phyloP scores from a whole-genome alignment of 108 stramenopile genomes.

The Nannochloropsis gaditana region DNA sequence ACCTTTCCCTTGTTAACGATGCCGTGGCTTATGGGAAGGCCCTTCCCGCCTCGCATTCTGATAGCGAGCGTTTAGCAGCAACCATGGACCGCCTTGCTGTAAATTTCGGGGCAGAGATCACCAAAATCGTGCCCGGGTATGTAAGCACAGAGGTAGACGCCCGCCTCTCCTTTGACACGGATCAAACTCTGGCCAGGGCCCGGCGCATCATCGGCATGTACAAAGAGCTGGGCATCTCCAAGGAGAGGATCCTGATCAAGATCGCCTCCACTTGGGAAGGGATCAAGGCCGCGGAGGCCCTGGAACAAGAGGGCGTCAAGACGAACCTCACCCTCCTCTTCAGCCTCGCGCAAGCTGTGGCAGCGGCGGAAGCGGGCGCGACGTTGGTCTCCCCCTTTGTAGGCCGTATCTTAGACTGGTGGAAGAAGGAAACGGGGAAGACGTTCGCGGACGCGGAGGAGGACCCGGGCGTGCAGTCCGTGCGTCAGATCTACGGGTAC shows the following conservation, averaged over 20 bases:
- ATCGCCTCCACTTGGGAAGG: slow-evolving; percentile 98
- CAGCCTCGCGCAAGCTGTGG: slow-evolving; percentile 77
- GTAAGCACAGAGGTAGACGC: slow-evolving; percentile 97
- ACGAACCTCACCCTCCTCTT: slow-evolving; percentile 95
- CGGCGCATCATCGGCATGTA: slow-evolving; percentile 83
- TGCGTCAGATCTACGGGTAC: slow-evolving; percentile 80
- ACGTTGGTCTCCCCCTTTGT: slow-evolving; percentile 94
- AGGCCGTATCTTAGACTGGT: slow-evolving; percentile 94
- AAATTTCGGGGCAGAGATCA: slow-evolving; percentile 79
- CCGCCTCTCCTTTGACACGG: slow-evolving; percentile 83
- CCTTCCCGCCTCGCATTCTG: slow-evolving; percentile 23
- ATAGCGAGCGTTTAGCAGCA: slow-evolving; percentile 51
- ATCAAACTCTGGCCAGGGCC: slow-evolving; percentile 76
- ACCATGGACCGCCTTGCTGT: slow-evolving; percentile 90
- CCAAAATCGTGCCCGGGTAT: slow-evolving; percentile 73
- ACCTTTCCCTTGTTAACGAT: slow-evolving; percentile 62
- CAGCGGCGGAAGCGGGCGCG: slow-evolving; percentile 85
- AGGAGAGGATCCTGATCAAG: slow-evolving; percentile 84
- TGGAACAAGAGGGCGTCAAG: slow-evolving; percentile 85
- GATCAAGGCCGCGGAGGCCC: slow-evolving; percentile 77
- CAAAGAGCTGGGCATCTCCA: slow-evolving; percentile 63
- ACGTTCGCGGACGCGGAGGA: slow-evolving; percentile 63
- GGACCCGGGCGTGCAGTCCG: slow-evolving; percentile 84
- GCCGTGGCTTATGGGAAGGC: slow-evolving; percentile 72
- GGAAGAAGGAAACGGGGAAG: slow-evolving; percentile 67